These are phyloP conservation scores for Saccharomycopsis sp. DNA, from an alignment of 805 yeast genomes.

Conservation along the genomic window DNA sequence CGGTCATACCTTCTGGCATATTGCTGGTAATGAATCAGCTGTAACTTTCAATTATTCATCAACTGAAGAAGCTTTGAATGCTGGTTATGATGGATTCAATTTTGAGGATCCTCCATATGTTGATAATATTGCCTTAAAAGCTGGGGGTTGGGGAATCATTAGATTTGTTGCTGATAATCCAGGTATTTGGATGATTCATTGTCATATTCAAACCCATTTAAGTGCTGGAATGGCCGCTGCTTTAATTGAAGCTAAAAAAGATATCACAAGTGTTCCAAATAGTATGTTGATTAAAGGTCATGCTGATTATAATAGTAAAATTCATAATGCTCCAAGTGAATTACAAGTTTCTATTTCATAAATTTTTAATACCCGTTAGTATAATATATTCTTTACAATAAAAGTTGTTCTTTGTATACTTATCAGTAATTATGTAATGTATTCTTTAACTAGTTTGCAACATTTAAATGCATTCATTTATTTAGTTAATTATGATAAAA, in stretches of 20 bases:
- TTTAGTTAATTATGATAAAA: no score
- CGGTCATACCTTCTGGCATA: constrained; percentile 26
- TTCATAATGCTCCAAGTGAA: background rate
- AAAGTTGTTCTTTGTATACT: no score
- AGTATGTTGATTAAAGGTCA: background rate
- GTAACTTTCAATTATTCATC: constrained; percentile 22
- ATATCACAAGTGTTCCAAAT: background rate
- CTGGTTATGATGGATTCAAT: constrained; percentile 19
- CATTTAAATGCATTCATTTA: no score
- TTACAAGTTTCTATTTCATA: background rate
- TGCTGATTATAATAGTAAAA: background rate
- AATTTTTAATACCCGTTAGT: no score
- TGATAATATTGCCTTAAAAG: constrained; percentile 21
- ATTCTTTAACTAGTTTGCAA: no score
- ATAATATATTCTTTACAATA: no score
- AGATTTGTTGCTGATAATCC: constrained; percentile 27
- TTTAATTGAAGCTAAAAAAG: constrained; percentile 24
- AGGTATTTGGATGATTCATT: constrained; percentile 27
- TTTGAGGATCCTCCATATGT: constrained; percentile 21
- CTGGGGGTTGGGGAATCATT: constrained; percentile 27
- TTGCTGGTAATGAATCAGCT: constrained; percentile 22
- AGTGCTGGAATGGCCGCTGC: constrained; percentile 31
- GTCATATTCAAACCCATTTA: constrained; percentile 28
- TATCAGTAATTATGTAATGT: no score
- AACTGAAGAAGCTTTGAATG: constrained; percentile 22